These are phyloP conservation scores for Eucalyptus curtisii DNA, from an alignment of 345 rosid genomes.

Conservation along the genomic window DNA sequence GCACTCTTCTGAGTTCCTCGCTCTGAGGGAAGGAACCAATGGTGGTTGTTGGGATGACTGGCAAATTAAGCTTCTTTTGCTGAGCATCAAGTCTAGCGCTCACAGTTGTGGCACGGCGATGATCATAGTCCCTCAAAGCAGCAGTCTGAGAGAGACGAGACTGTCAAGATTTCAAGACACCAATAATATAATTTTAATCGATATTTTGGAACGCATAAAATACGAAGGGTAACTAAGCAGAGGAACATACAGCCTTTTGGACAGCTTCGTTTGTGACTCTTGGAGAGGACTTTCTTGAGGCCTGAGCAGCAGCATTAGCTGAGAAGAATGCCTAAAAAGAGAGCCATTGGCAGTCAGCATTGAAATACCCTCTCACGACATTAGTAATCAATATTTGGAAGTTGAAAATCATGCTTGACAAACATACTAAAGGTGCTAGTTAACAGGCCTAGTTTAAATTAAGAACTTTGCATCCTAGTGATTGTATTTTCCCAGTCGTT, in stretches of 20 bases:
- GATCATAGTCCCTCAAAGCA: too few relatives aligned
- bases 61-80: too few relatives aligned
- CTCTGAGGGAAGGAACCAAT: constrained; percentile 17
- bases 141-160: too few relatives aligned
- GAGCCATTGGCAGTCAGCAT: not conserved
- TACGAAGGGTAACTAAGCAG: not conserved
- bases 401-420: not conserved
- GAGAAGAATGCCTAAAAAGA: constrained; percentile 44
- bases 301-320: constrained; percentile 64
- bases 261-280: constrained; percentile 72
- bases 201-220: not conserved
- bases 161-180: too few relatives aligned
- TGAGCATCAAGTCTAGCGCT: too few relatives aligned
- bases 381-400: not conserved
- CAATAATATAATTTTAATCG: too few relatives aligned
- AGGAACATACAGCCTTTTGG: constrained; percentile 55
- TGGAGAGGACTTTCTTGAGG: constrained; percentile 80
- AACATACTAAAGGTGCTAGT: not conserved
- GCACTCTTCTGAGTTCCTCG: too few relatives aligned
- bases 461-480: too few relatives aligned
- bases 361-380: not conserved
- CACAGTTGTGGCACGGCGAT: too few relatives aligned
- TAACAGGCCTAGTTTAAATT: too few relatives aligned
- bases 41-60: too few relatives aligned
- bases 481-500: too few relatives aligned